These are phyloP conservation scores for Phlyctochytrium arcticum DNA, from an alignment of 192 early-diverging fungal species.

Conservation along the genomic window DNA sequence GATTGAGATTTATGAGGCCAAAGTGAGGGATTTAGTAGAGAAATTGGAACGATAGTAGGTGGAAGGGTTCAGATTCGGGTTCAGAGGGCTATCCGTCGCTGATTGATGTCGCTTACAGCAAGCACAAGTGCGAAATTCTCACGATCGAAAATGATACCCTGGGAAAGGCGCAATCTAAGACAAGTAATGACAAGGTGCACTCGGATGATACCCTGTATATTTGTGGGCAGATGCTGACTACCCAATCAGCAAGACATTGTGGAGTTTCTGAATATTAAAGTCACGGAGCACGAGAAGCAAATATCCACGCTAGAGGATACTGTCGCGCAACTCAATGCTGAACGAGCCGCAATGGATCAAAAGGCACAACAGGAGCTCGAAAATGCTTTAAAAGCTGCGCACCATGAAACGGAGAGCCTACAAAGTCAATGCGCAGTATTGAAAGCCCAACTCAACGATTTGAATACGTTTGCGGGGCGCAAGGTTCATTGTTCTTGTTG, in stretches of 20 bases:
- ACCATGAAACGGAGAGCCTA: slow-evolving; percentile 39
- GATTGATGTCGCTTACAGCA: slow-evolving; percentile 28
- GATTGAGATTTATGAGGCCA: slow-evolving; percentile 54
- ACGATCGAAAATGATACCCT: slow-evolving; percentile 46
- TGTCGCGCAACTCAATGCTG: slow-evolving; percentile 40
- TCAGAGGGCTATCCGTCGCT: neutral
- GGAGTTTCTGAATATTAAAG: slow-evolving; percentile 64
- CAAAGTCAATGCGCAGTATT: slow-evolving; percentile 32
- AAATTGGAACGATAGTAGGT: slow-evolving; percentile 44
- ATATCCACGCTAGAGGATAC: slow-evolving; percentile 40
- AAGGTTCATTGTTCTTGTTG: slow-evolving; percentile 23
- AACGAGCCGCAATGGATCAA: slow-evolving; percentile 39
- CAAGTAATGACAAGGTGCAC: slow-evolving; percentile 49
- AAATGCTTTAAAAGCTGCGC: slow-evolving; percentile 7
- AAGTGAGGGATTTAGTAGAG: slow-evolving; percentile 47
- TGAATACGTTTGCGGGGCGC: slow-evolving; percentile 40
- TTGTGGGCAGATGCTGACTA: slow-evolving; percentile 62
- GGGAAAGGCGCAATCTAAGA: slow-evolving; percentile 47
- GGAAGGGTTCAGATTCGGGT: neutral
- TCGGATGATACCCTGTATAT: slow-evolving; percentile 43
- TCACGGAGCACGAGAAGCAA: slow-evolving; percentile 54
- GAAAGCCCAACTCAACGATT: slow-evolving; percentile 47
- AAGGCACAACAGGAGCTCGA: slow-evolving; percentile 33
- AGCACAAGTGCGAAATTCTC: slow-evolving; percentile 47
- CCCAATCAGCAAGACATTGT: slow-evolving; percentile 65